Evolutionary conservation across 2,329 filamentous ascomycete species (phyloP), one percentile per base, ranked within the genome.

Genomic region (Monosporascus sp.): DNA sequence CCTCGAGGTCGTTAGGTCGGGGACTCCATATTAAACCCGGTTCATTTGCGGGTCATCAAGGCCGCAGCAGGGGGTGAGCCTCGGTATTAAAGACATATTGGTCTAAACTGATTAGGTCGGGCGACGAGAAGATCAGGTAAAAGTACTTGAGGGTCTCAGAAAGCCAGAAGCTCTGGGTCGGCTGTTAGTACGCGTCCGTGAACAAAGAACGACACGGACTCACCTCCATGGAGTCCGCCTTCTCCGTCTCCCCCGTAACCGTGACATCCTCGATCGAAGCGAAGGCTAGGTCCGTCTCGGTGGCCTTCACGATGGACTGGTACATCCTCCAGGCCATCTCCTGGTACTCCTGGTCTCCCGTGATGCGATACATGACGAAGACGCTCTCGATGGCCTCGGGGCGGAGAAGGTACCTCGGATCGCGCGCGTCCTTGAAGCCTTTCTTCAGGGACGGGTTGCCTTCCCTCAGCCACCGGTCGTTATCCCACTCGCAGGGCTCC

Each of bases 61-160:
- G 59, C 16, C 63, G 60, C 31, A 54, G 55, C 1, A 71, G 53
- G 8, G 78, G 78, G 58, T 81, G 78, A 2, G 76, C 78, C 61
- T 80, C 78, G 0, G 78, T 81, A 52, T 80, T 81, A 34, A 85
- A 68, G 40, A 90, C 84, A 66, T 76, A 90, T 8, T 88, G 79
- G 66, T 91, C 87, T 63, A 90, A 68, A 63, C 77, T 86, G 41
- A 88, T 74, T 31, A 84, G 61, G n/a, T 80, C 76, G 0, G 84
- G 81, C 17, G 86, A 79, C 22, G 81, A 83, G 60, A 90, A 91
- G 27, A 90, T 79, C 49, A 90, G 67, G 59, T 86, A 91, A 53
- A 89, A 89, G 59, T 90, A 90, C 69, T 90, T 90, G 55, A 90
- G 70, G 17, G 86, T 91, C 72, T 90, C 86, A 0, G 83, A 82